Base-by-base conservation (phyloP, 306 rosid species). In the Cucumis hystrix region DNA sequence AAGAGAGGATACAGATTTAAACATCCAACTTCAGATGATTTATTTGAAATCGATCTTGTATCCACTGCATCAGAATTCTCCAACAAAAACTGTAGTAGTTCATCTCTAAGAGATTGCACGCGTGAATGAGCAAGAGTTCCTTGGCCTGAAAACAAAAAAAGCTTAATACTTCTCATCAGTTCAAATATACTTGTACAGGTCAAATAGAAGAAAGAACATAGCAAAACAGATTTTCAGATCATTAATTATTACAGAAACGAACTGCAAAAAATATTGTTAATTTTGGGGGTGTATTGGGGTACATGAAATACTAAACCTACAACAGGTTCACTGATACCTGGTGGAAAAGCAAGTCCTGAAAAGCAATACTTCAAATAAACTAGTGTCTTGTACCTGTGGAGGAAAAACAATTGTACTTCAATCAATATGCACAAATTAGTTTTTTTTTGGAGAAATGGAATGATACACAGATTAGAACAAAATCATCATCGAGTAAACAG, bases 351-450 rank as follows among this genome's bases (percentile, higher is more conserved):
- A 83, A 92, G 90, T 81, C 99, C 97, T 7, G 90, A 89, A 85
- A 95, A 95, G 86, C 98, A 92, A 87, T 95, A 95, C 84, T 90
- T 95, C 80, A 95, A 88, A 86, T 95, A 95, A 87, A 95, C 91
- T 75, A 95, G 91, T 87, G 89, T 90, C 87, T 96, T 85, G 70
- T 92, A 95, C 86, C 99, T 92, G 91, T 82, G 40, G 59, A 79
- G 61, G 82, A 80, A 41, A 78, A 71, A 16, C 59, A 54, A 75
- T 63, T 80, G 74, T 64, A 80, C 43, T 58, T 51, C 41, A 67
- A 52, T 65, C 47, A 61, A 59, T 79, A 69, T 21, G 70, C 64
- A 69, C 13, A 70, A 25, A 70, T 51, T 39, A 11, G 30, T 20
- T 20, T 41, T 20, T 41, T 16, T 35, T n/a, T 28, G 35, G 23